phyloP scores from a whole-genome alignment of 225 moss, liverwort and hornwort genomes.

The Pseudisothecium myosuroides region DNA sequence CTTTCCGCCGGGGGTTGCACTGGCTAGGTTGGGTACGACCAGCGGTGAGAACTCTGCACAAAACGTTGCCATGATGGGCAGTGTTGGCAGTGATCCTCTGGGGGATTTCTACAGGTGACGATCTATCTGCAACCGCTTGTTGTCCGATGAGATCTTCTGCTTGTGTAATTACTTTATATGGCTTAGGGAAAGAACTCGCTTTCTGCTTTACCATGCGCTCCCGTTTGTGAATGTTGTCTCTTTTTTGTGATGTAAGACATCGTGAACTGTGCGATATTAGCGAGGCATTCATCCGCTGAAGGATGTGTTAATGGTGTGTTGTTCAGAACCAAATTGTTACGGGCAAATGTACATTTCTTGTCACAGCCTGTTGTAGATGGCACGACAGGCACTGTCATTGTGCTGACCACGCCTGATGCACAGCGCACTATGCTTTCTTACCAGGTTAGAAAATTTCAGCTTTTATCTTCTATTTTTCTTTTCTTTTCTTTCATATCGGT shows the following conservation, averaged over 20 bases:
- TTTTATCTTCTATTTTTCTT: background rate
- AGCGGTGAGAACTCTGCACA: slow-evolving; percentile 32
- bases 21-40: slow-evolving; percentile 63
- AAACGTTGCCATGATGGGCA: slow-evolving; percentile 90
- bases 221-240: background rate
- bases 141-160: background rate
- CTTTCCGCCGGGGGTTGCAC: slow-evolving; percentile 82
- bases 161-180: background rate
- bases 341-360: slow-evolving; percentile 79
- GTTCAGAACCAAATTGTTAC: slow-evolving; percentile 52
- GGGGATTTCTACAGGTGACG: slow-evolving; percentile 72
- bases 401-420: slow-evolving; percentile 92
- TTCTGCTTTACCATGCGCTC: background rate
- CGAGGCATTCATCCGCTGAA: background rate
- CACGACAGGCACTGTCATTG: slow-evolving; percentile 91
- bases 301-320: background rate
- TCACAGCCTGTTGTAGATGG: slow-evolving; percentile 69
- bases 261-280: background rate
- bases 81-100: slow-evolving; percentile 80
- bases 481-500: background rate
- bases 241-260: background rate
- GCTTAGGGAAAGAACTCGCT: background rate
- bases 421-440: slow-evolving; percentile 98
- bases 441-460: slow-evolving; percentile 31
- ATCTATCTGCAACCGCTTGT: background rate